phyloP scores from a whole-genome alignment of 2,329 filamentous ascomycete species.

The Trichoderma simmonsii region DNA sequence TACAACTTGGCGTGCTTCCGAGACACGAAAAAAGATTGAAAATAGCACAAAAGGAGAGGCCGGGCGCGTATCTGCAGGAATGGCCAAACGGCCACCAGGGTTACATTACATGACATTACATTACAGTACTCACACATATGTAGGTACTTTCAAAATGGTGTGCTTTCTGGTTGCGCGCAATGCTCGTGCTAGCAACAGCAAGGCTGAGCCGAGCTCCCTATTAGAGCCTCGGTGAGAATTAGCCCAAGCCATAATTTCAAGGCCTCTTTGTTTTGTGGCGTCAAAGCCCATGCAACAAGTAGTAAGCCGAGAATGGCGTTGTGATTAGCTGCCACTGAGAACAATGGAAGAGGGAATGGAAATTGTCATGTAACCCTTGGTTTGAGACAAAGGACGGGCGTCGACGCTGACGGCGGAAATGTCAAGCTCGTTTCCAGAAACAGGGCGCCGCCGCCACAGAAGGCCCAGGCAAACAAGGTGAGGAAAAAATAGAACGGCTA shows the following conservation, averaged over 20 bases:
- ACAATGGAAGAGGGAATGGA: not conserved
- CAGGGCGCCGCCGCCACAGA: not conserved
- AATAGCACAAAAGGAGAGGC: not conserved
- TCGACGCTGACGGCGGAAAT: constrained; percentile 6
- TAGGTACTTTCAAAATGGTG: not conserved
- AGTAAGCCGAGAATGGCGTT: not conserved
- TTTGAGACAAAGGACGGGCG: constrained; percentile 8
- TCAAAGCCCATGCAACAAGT: not conserved
- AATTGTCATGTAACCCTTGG: not conserved
- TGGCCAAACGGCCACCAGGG: not conserved
- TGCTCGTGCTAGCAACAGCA: not conserved
- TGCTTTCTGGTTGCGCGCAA: not conserved
- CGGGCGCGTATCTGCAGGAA: constrained; percentile 8
- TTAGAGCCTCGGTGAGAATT: constrained; percentile 2
- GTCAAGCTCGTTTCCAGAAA: not conserved
- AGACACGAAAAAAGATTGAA: not conserved
- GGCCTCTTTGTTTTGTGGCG: not conserved
- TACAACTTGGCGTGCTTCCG: constrained; percentile 8
- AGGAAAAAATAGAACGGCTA: not conserved
- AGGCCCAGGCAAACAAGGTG: not conserved
- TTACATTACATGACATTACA: not conserved
- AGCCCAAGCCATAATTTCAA: not conserved
- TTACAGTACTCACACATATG: not conserved
- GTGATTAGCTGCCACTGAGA: not conserved
- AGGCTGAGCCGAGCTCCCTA: constrained; percentile 11